Percentiles rank a stretch among this genome's conserved stretches.
Evolutionary conservation across 495 filamentous ascomycete genomes (phyloP).

Genomic region (Hyaloscypha variabilis): DNA sequence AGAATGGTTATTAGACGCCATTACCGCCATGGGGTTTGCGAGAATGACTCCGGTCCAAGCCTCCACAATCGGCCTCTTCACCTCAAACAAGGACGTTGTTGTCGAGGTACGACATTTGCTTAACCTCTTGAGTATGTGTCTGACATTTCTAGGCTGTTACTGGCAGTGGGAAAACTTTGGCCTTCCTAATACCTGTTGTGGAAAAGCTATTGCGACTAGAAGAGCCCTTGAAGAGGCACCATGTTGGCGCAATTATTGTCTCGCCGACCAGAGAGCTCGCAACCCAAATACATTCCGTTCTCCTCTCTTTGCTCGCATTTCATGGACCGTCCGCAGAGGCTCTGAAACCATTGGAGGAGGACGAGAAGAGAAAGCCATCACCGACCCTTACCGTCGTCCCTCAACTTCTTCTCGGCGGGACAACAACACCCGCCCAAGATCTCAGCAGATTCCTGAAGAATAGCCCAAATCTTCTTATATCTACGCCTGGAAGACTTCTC

Average conservation of each 20-base stretch:
- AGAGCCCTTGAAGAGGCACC: constrained; percentile 81
- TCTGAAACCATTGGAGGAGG: constrained; percentile 50
- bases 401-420: constrained; percentile 88
- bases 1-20: constrained; percentile 87
- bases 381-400: constrained; percentile 68
- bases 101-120: constrained; percentile 60
- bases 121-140: background rate
- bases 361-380: constrained; percentile 55
- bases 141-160: constrained; percentile 70
- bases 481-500: constrained; percentile 84
- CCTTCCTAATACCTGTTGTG: constrained; percentile 86
- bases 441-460: constrained; percentile 75
- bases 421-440: constrained; percentile 81
- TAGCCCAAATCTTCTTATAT: constrained; percentile 85
- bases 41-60: constrained; percentile 95
- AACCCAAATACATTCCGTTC: constrained; percentile 84
- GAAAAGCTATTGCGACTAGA: constrained; percentile 74
- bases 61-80: constrained; percentile 88
- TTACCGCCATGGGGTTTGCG: constrained; percentile 80
- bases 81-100: constrained; percentile 94
- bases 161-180: constrained; percentile 91
- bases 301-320: constrained; percentile 75
- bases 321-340: constrained; percentile 74
- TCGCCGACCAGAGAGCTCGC: constrained; percentile 94
- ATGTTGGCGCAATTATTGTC: constrained; percentile 87